Conservation (phyloP, 148 eudicot genomes). For the Gaultheria prostrata region DNA sequence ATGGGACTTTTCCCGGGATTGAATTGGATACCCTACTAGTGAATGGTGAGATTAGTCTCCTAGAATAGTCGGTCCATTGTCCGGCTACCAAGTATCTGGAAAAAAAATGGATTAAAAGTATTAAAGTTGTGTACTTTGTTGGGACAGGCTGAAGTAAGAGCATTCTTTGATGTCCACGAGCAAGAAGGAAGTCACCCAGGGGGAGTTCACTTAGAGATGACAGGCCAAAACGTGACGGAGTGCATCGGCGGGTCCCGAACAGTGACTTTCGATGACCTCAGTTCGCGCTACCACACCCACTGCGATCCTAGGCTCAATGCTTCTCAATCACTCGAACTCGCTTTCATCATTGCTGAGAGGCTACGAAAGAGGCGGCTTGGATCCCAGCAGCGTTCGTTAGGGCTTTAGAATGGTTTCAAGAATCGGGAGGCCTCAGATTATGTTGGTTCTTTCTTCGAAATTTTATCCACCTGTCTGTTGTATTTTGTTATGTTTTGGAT, state of each 20-base stretch:
- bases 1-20: too few species aligned
- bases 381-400: constrained; percentile 14
- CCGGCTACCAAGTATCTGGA: too few species aligned
- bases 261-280: constrained; percentile 53
- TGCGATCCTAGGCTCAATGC: constrained; percentile 65
- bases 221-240: constrained; percentile 63
- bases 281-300: constrained; percentile 64
- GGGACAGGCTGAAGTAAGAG: constrained; percentile 55
- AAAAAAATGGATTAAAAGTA: not conserved
- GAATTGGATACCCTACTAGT: too few species aligned
- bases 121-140: not conserved
- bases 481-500: not conserved
- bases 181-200: constrained; percentile 71
- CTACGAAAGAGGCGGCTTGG: constrained; percentile 49
- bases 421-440: not conserved
- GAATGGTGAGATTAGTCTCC: too few species aligned
- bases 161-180: constrained; percentile 64
- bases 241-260: constrained; percentile 61
- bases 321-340: constrained; percentile 56
- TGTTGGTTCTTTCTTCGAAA: not conserved
- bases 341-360: constrained; percentile 57
- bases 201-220: constrained; percentile 62
- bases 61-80: too few species aligned
- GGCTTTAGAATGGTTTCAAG: constrained; percentile 20
- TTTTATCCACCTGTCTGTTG: constrained; percentile 6